Evolutionary conservation across 768 basidiomycete species (phyloP), one percentile per base, ranked within the genome.

Genomic region (Leccinum longicurvipes): DNA sequence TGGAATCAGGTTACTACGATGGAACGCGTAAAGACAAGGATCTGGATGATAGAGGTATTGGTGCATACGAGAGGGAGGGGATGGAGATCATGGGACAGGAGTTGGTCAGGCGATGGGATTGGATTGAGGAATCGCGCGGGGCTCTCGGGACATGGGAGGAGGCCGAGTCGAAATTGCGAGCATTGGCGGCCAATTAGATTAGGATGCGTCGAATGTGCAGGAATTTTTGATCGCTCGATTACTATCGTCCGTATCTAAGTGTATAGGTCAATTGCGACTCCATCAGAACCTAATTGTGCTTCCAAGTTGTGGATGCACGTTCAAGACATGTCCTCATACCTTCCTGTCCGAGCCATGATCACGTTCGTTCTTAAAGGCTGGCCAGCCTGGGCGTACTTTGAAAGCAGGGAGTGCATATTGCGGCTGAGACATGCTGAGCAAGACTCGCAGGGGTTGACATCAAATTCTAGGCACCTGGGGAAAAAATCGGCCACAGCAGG

Each of bases 1-100:
- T 49, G 44, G 54, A 36, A 10, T 59, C 62, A 0, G 67, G 56
- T 11, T 60, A 51, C 41, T 70, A 64, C 29, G 65, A 68, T 15
- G 70, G 70, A 23, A 48, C 46, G 29, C 45, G 59, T 46, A 49
- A 21, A 10, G 49, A 27, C 3, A 58, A 45, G 1, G 60, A 57
- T 24, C 5, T 52, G 31, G 61, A 63, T 15, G 61, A 54, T 14
- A 47, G 25, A 1, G 57, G 57, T 0, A 46, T 64, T 10, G 12
- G 58, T 32, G 49, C 28, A 10, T 45, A 55, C 14, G 66, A 62
- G 55, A 51, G 34, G 21, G 61, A 62, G 42, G 63, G 63, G 3
- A 58, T 71, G 47, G 53, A 62, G 6, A 19, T 11, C 1, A 21
- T 63, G 17, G 60, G 52, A 39, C 21, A 54, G 12, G 63, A 59